These are phyloP conservation scores for Aspergillus eucalypticola DNA, from an alignment of 2,329 filamentous ascomycete genomes.

Conservation along the genomic window DNA sequence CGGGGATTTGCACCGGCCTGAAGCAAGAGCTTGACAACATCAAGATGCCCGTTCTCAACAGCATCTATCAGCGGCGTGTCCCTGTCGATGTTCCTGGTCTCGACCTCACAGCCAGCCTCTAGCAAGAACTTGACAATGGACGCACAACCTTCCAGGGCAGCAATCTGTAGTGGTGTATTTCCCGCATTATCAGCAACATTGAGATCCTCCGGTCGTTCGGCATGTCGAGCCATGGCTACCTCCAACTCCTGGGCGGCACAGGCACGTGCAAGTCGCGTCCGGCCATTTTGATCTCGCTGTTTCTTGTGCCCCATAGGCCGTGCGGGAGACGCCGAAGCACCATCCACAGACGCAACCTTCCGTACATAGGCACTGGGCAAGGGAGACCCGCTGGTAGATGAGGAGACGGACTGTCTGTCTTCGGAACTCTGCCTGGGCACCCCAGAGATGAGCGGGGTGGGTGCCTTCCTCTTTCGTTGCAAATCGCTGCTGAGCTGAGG, in stretches of 20 bases:
- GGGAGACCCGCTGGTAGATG: constrained; percentile 47
- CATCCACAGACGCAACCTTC: constrained; percentile 44
- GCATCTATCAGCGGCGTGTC: constrained; percentile 95
- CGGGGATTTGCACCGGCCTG: constrained; percentile 88
- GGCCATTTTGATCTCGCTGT: constrained; percentile 86
- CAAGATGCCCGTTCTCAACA: constrained; percentile 90
- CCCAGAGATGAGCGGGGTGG: constrained; percentile 44
- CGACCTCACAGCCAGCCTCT: constrained; percentile 77
- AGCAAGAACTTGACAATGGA: constrained; percentile 87
- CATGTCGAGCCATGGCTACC: constrained; percentile 69
- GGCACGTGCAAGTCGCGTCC: constrained; percentile 85
- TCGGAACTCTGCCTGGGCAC: constrained; percentile 47
- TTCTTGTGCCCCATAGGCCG: constrained; percentile 73
- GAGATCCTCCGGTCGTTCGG: constrained; percentile 81
- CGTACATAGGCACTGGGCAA: constrained; percentile 43
- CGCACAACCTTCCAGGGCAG: constrained; percentile 79
- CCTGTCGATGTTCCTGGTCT: constrained; percentile 75
- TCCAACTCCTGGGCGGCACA: constrained; percentile 85
- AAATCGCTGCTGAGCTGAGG: constrained; percentile 29
- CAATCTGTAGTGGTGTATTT: constrained; percentile 95
- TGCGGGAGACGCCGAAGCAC: constrained; percentile 61
- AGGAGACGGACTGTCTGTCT: constrained; percentile 48
- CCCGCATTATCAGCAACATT: constrained; percentile 90
- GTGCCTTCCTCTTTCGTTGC: constrained; percentile 39
- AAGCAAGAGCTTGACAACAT: constrained; percentile 81